Conservation (phyloP, 495 filamentous ascomycete genomes). For the Penicillium paradoxum region DNA sequence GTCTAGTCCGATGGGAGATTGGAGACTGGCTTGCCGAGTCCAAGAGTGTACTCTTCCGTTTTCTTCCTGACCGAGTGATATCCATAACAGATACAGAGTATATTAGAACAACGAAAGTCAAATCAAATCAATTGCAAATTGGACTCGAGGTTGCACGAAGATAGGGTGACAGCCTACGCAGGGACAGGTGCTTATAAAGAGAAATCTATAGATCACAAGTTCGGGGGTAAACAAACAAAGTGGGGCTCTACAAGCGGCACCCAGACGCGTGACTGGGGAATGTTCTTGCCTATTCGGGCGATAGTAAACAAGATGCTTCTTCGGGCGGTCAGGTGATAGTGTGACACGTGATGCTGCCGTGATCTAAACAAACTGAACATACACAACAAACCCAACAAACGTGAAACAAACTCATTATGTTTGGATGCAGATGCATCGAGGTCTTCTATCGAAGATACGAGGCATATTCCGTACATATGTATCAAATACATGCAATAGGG, state of each 20-base stretch:
- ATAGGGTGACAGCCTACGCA: neutral
- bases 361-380: neutral
- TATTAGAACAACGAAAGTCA: neutral
- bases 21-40: constrained; percentile 14
- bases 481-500: no score
- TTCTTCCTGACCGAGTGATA: constrained; percentile 27
- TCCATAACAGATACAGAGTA: constrained; percentile 18
- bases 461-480: no score
- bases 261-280: constrained; percentile 11
- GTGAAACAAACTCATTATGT: no score
- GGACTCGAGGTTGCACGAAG: constrained; percentile 1
- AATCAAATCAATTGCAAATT: neutral
- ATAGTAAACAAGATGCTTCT: constrained; percentile 25
- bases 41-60: constrained; percentile 28
- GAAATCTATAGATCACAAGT: constrained; percentile 24
- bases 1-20: constrained; percentile 20
- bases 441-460: no score
- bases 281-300: constrained; percentile 14
- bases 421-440: no score
- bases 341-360: neutral
- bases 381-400: neutral
- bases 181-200: constrained; percentile 8
- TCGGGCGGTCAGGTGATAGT: constrained; percentile 16
- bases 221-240: constrained; percentile 24
- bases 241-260: constrained; percentile 18